These are phyloP conservation scores for Apophysomyces variabilis DNA, from an alignment of 371 early-diverging fungal genomes.

Conservation along the genomic window DNA sequence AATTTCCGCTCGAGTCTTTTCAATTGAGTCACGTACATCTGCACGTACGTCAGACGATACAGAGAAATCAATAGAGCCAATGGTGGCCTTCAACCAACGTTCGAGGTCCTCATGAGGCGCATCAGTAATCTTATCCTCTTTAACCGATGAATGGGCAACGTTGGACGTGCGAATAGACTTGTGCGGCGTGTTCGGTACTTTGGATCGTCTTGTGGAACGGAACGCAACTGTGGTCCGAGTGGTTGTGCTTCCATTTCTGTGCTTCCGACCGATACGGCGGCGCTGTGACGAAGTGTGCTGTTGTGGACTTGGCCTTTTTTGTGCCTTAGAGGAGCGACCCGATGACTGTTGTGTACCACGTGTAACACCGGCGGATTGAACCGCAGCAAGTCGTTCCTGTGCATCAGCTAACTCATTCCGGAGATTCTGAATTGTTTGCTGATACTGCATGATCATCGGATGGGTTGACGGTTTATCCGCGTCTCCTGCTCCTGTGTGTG, in stretches of 20 bases:
- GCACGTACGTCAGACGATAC: constrained; percentile 30
- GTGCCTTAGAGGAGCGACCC: constrained; percentile 1
- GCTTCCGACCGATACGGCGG: constrained; percentile 17
- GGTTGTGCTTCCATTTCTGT: constrained; percentile 20
- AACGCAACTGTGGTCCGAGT: not conserved
- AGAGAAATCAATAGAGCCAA: not conserved
- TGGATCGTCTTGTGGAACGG: constrained; percentile 10
- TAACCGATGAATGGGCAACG: not conserved
- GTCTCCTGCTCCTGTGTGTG: constrained; percentile 13
- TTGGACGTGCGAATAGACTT: not conserved
- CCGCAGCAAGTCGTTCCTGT: constrained; percentile 35
- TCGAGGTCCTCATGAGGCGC: constrained; percentile 22
- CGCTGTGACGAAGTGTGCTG: constrained; percentile 11
- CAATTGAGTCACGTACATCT: constrained; percentile 59
- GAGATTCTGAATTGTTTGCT: constrained; percentile 54
- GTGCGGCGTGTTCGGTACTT: constrained; percentile 4
- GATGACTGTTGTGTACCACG: constrained; percentile 8
- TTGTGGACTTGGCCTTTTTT: not conserved
- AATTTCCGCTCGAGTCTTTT: constrained; percentile 69
- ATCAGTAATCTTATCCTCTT: constrained; percentile 14
- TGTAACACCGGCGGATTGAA: constrained; percentile 28
- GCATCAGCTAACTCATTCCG: constrained; percentile 53
- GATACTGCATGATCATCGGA: constrained; percentile 60
- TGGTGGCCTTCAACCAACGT: constrained; percentile 26
- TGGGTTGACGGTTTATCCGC: constrained; percentile 25